phyloP scores from a whole-genome alignment of 352 stramenopile species.

The Pelagophyceae sp. region DNA sequence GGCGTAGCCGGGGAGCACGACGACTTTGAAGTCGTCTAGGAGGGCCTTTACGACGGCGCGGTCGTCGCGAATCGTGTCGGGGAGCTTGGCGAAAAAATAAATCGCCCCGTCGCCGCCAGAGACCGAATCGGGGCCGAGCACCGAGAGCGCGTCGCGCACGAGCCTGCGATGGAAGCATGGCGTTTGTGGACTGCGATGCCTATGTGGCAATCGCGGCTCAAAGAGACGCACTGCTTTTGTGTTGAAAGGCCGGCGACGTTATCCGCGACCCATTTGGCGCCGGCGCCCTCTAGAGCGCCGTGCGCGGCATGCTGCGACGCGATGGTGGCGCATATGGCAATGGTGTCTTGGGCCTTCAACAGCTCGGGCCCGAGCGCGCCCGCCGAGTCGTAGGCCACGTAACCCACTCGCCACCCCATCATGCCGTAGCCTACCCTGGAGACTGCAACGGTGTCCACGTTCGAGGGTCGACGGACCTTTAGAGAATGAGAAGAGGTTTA shows the following conservation, averaged over 20 bases:
- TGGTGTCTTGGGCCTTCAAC: constrained; percentile 61
- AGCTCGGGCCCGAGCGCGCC: constrained; percentile 38
- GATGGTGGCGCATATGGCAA: constrained; percentile 57
- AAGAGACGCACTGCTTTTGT: constrained; percentile 41
- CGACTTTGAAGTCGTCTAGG: constrained; percentile 46
- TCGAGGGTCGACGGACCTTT: no score
- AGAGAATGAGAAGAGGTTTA: constrained; percentile 65
- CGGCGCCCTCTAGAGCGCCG: constrained; percentile 46
- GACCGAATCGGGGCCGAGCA: constrained; percentile 22
- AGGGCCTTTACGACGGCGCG: constrained; percentile 41
- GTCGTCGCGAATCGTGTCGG: constrained; percentile 18
- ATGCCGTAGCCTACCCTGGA: constrained; percentile 48
- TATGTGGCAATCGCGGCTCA: no score
- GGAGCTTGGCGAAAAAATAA: constrained; percentile 22
- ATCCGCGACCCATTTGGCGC: constrained; percentile 39
- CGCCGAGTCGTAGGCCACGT: constrained; percentile 38
- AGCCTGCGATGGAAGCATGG: no score
- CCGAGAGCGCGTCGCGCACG: constrained; percentile 35
- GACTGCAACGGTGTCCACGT: constrained; percentile 55
- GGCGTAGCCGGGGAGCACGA: constrained; percentile 50
- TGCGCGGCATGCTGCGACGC: constrained; percentile 59
- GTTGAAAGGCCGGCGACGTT: constrained; percentile 37
- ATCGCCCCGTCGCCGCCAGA: background rate
- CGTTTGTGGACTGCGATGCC: constrained; percentile 44
- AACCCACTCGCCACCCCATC: constrained; percentile 46